A percentile compares a stretch with the other conserved stretches of the same genome.
Evolutionary conservation across 768 basidiomycete species (phyloP).

Genomic region (Sistotremastrum niveocremeum): DNA sequence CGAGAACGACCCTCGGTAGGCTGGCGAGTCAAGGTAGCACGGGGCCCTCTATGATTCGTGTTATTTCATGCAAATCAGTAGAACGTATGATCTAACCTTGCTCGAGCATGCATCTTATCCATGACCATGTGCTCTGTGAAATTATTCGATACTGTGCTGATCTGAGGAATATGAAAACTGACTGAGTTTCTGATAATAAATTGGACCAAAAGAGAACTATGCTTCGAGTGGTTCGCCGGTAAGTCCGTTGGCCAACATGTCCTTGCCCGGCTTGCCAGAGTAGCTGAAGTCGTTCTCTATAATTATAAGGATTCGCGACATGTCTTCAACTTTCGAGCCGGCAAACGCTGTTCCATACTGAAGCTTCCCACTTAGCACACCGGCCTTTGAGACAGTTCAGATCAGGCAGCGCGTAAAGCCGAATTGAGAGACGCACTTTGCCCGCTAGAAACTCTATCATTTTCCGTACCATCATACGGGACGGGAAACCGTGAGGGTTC

Average conservation of each 20-base stretch:
- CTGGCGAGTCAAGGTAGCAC: constrained; percentile 91
- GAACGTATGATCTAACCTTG: constrained; percentile 41
- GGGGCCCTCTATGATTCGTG: constrained; percentile 91
- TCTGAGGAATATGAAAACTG: too few species aligned
- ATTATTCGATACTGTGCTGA: constrained; percentile 1
- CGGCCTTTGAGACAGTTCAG: constrained; percentile 43
- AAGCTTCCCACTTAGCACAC: constrained; percentile 76
- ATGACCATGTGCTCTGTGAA: constrained; percentile 89
- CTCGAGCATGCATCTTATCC: constrained; percentile 99
- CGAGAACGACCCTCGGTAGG: constrained; percentile 97
- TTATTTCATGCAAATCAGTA: background rate
- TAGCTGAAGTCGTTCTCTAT: constrained; percentile 95
- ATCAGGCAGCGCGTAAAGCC: background rate
- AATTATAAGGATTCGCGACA: constrained; percentile 92
- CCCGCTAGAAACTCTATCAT: constrained; percentile 98
- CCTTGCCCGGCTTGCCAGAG: constrained; percentile 97
- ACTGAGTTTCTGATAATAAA: constrained; percentile 99
- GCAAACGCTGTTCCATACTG: constrained; percentile 96
- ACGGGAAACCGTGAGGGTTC: constrained; percentile 99
- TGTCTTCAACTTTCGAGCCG: constrained; percentile 96
- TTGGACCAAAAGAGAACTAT: constrained; percentile 97
- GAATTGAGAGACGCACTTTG: constrained; percentile 38
- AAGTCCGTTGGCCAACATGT: constrained; percentile 96
- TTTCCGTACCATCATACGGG: constrained; percentile 98
- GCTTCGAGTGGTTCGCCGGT: constrained; percentile 94